phyloP scores from a whole-genome alignment of 23 red algal genomes.

The Gracilaria gracilis region DNA sequence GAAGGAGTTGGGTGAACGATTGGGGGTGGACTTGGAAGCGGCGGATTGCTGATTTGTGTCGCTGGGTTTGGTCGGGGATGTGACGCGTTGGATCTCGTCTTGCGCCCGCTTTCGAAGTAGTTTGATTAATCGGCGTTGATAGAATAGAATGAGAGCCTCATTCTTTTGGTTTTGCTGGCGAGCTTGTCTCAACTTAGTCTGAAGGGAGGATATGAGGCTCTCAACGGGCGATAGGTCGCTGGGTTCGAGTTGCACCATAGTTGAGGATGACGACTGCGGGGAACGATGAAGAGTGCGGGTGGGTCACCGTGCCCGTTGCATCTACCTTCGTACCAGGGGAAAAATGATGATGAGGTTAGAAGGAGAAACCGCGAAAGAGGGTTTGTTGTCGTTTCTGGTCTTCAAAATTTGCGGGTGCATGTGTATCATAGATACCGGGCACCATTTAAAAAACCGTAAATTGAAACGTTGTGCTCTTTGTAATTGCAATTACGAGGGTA shows the following conservation, averaged over 20 bases:
- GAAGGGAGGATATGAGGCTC: constrained; percentile 6
- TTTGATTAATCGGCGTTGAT: constrained; percentile 2
- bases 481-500: no score
- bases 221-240: neutral
- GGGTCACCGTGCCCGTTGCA: neutral
- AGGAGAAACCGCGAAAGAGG: no score
- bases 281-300: neutral
- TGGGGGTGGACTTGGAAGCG: neutral
- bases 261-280: neutral
- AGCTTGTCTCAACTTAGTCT: neutral
- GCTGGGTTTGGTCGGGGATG: neutral
- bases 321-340: no score
- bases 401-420: no score
- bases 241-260: neutral
- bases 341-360: no score
- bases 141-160: constrained; percentile 6
- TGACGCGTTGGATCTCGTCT: neutral
- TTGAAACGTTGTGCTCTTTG: no score
- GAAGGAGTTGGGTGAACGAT: neutral
- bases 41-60: neutral
- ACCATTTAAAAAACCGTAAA: no score
- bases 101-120: neutral
- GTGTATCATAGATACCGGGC: no score
- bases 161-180: neutral
- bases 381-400: no score